Percentiles rank a stretch among this genome's conserved stretches.
Evolutionary conservation across 345 rosid genomes (phyloP).

Genomic region (Cardamine occulta): DNA sequence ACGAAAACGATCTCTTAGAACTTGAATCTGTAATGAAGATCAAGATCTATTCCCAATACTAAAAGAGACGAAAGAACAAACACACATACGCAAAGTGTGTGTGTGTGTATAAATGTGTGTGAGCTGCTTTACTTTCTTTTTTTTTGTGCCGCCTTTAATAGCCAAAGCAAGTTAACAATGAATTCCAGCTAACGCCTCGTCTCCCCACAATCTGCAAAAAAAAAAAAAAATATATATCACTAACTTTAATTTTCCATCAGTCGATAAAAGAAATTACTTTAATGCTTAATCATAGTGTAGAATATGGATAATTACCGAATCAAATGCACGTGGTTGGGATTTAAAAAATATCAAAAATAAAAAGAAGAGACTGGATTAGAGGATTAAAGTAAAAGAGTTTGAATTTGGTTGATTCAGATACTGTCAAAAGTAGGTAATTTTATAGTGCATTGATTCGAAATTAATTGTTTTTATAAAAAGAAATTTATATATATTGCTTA

Average conservation of each 20-base stretch:
- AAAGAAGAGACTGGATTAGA: conserved; percentile 1
- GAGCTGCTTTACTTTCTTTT: conserved; percentile 11
- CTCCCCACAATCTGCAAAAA: conserved; percentile 34
- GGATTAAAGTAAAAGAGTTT: conserved; percentile 18
- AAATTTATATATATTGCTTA: background rate
- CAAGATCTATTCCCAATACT: conserved; percentile 32
- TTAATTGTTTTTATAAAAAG: background rate
- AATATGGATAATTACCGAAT: conserved; percentile 43
- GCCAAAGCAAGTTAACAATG: conserved; percentile 32
- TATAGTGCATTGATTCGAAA: conserved; percentile 32
- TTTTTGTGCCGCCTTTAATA: conserved; percentile 39
- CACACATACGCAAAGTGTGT: conserved; percentile 27
- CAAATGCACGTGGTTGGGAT: conserved; percentile 38
- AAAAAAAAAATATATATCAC: background rate
- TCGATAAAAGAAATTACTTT: conserved; percentile 18
- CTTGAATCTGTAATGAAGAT: conserved; percentile 25
- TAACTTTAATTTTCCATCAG: background rate
- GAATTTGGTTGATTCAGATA: conserved; percentile 30
- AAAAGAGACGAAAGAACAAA: conserved; percentile 28
- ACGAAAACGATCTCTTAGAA: conserved; percentile 7
- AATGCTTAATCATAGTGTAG: conserved; percentile 19
- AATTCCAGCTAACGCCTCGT: conserved; percentile 41
- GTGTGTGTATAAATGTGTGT: background rate
- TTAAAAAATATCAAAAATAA: background rate
- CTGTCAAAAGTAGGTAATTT: conserved; percentile 39